Percentiles rank a stretch among this genome's conserved stretches.
These are phyloP conservation scores for Exophiala mesophila DNA, from an alignment of 2,329 filamentous ascomycete genomes.

Conservation along the genomic window DNA sequence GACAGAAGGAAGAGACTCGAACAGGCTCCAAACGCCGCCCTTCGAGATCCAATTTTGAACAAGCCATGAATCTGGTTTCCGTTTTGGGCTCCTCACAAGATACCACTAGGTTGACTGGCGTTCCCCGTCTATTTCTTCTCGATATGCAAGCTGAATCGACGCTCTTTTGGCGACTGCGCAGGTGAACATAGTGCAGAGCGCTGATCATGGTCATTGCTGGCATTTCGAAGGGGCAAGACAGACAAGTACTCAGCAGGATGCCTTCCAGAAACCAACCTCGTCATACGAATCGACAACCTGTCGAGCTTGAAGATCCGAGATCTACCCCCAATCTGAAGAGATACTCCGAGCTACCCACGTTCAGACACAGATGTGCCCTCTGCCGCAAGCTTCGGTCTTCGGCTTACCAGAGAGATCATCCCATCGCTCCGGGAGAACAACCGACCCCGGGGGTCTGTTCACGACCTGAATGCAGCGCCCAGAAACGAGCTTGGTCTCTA, in stretches of 20 bases:
- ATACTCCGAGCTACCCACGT: conserved; percentile 7
- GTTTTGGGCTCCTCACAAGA: conserved; percentile 5
- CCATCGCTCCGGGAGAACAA: conserved; percentile 7
- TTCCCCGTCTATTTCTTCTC: conserved; percentile 4
- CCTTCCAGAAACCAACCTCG: conserved; percentile 3
- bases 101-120: background rate
- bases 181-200: background rate
- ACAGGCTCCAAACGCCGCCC: conserved; percentile 1
- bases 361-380: conserved; percentile 6
- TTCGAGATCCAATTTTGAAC: conserved; percentile 6
- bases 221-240: background rate
- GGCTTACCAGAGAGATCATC: conserved; percentile 10
- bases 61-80: conserved; percentile 2
- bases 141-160: background rate
- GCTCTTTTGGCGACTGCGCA: background rate
- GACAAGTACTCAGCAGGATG: conserved; percentile 4
- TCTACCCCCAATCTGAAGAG: conserved; percentile 6
- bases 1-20: conserved; percentile 1
- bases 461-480: conserved; percentile 4
- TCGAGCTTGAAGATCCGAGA: conserved; percentile 9
- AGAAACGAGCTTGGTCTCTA: conserved; percentile 7
- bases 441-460: conserved; percentile 4
- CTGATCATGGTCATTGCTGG: background rate
- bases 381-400: conserved; percentile 6
- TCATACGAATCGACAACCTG: conserved; percentile 5